phyloP scores from a whole-genome alignment of 768 basidiomycete species.

The Termitomyces sp. region DNA sequence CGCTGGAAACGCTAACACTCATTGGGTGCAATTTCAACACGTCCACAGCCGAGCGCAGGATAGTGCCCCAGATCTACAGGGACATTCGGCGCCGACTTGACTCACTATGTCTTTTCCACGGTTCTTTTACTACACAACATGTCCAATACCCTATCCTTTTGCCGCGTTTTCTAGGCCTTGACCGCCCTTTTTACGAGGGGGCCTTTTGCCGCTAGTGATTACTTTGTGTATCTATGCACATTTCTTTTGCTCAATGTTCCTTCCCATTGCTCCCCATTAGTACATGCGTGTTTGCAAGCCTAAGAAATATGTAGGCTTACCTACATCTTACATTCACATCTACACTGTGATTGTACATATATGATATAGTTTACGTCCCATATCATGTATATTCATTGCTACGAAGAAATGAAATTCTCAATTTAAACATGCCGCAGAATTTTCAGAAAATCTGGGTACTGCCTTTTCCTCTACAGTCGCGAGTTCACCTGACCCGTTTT shows the following conservation, averaged over 20 bases:
- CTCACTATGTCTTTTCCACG: background rate
- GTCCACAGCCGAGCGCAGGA: background rate
- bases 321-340: background rate
- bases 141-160: background rate
- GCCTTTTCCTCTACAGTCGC: too few species aligned
- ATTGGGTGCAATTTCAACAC: background rate
- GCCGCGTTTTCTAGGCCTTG: background rate
- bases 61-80: background rate
- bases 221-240: background rate
- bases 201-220: background rate
- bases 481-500: too few species aligned
- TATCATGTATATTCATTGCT: too few species aligned
- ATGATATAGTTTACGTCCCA: too few species aligned
- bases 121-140: background rate
- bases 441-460: too few species aligned
- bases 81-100: background rate
- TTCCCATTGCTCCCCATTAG: background rate
- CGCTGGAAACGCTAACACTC: background rate
- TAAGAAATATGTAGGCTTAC: background rate
- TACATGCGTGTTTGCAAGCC: background rate
- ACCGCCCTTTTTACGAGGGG: background rate
- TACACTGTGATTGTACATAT: too few species aligned
- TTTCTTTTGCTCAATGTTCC: background rate
- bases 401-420: too few species aligned
- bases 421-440: too few species aligned